Conservation (phyloP, 2,329 filamentous ascomycete genomes). For the Cercospora zeae-maydis region DNA sequence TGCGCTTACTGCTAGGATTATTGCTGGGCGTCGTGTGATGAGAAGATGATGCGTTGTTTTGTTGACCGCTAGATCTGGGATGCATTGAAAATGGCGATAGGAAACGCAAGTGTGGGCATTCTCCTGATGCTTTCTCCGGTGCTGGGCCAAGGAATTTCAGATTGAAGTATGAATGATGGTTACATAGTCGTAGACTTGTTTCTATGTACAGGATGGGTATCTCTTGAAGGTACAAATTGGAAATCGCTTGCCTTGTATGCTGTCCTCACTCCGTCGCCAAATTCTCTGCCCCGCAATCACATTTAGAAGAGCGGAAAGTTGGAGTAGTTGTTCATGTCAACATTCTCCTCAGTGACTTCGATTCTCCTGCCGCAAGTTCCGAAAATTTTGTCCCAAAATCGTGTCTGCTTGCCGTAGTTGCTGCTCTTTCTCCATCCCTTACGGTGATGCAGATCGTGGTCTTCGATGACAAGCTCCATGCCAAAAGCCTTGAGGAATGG, state of each 20-base stretch:
- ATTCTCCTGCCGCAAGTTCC: conserved; percentile 35
- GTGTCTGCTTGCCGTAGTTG: conserved; percentile 42
- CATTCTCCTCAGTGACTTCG: conserved; percentile 30
- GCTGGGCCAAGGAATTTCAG: neutral
- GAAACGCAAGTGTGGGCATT: neutral
- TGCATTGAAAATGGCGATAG: neutral
- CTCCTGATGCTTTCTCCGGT: too few relatives aligned
- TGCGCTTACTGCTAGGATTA: neutral
- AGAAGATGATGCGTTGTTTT: neutral
- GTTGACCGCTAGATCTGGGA: neutral
- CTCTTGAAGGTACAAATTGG: neutral
- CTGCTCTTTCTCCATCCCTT: conserved; percentile 40
- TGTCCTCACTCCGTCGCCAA: neutral
- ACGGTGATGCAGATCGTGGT: conserved; percentile 43
- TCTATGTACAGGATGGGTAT: neutral
- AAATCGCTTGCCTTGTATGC: neutral
- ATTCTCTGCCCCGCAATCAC: neutral
- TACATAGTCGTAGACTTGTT: neutral
- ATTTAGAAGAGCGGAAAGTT: conserved; percentile 18
- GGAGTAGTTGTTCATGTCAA: conserved; percentile 16
- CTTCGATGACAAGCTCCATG: conserved; percentile 43
- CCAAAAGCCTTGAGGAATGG: conserved; percentile 37
- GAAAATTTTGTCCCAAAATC: conserved; percentile 36
- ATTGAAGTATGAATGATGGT: neutral
- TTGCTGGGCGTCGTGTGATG: neutral